These are phyloP conservation scores for Aspergillus alliaceus DNA, from an alignment of 2,329 filamentous ascomycete genomes.

Conservation along the genomic window DNA sequence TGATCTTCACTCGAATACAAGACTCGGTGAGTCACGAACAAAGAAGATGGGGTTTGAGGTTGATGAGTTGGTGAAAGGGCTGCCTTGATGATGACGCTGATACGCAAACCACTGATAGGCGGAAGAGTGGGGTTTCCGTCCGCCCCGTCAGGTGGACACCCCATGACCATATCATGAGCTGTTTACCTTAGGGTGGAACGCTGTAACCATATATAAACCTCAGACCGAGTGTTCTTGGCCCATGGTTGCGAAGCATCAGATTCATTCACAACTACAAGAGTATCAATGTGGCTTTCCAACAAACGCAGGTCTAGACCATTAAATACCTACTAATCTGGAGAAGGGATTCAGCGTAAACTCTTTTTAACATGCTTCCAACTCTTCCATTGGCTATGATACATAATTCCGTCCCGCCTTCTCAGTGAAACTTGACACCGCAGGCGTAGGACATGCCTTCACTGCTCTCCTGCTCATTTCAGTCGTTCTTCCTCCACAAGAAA, in stretches of 20 bases:
- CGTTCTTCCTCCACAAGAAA: constrained; percentile 10
- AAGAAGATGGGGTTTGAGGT: background rate
- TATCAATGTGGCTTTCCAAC: background rate
- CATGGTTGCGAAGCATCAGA: background rate
- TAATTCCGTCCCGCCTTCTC: background rate
- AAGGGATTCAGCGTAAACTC: too few relatives aligned
- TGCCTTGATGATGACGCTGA: constrained; percentile 15
- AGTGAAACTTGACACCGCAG: background rate
- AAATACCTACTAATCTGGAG: background rate
- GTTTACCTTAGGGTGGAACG: background rate
- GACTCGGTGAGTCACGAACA: background rate
- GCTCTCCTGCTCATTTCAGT: background rate
- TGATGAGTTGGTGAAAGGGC: background rate
- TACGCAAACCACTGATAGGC: constrained; percentile 15
- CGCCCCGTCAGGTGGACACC: constrained; percentile 17
- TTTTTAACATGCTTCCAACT: background rate
- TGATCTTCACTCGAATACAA: background rate
- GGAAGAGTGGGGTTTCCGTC: constrained; percentile 17
- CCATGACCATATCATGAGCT: constrained; percentile 1
- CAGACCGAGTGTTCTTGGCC: background rate
- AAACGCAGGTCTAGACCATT: background rate
- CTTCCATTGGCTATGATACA: constrained; percentile 11
- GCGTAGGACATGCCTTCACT: background rate
- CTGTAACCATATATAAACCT: background rate
- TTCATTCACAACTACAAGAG: background rate